phyloP scores from a whole-genome alignment of 73 alveolate species.

The Diophrys sp. region DNA sequence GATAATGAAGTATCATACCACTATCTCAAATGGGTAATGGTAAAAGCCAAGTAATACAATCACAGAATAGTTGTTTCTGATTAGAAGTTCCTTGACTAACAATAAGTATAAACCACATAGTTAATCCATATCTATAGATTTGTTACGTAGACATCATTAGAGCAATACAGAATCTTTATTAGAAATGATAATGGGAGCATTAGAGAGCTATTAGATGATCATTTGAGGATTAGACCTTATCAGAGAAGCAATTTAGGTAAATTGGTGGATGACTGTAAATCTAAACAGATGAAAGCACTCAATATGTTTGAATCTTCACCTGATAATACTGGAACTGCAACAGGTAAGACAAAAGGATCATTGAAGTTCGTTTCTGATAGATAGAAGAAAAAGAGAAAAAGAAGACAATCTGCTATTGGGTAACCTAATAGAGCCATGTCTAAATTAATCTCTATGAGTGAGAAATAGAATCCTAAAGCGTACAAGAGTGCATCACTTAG shows the following conservation, averaged over 20 bases:
- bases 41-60: constrained; percentile 41
- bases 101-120: background rate
- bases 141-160: constrained; percentile 13
- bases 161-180: constrained; percentile 16
- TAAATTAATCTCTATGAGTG: background rate
- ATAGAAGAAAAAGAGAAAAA: background rate
- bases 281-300: background rate
- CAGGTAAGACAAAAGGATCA: background rate
- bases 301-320: no score
- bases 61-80: constrained; percentile 49
- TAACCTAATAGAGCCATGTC: background rate
- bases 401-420: background rate
- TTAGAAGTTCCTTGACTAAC: background rate
- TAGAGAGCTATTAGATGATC: constrained; percentile 15
- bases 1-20: constrained; percentile 60
- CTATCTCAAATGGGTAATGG: constrained; percentile 38
- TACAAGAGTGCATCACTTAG: background rate
- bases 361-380: background rate
- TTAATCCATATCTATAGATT: constrained; percentile 22
- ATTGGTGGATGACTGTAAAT: background rate
- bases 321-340: background rate
- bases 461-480: background rate
- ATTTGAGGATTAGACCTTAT: background rate
- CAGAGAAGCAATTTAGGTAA: background rate
- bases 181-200: constrained; percentile 16